Conservation (phyloP, 306 rosid genomes). For the Vigna reflexopilosa region DNA sequence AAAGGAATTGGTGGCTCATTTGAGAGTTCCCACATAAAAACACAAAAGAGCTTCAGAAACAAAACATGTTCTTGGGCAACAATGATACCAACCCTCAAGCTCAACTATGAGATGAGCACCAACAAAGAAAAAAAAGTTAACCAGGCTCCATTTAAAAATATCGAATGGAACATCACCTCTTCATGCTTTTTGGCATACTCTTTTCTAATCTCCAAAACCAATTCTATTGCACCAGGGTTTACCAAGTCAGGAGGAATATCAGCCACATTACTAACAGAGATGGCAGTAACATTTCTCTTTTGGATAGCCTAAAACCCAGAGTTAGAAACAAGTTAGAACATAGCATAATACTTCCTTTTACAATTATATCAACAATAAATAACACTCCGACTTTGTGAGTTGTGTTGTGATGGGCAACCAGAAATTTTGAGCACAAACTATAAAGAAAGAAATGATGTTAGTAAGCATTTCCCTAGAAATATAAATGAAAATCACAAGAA, state of each 20-base stretch:
- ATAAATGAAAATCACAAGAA: conserved; percentile 18
- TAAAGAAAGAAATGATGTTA: conserved; percentile 16
- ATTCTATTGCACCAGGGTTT: conserved; percentile 78
- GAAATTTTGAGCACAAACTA: conserved; percentile 8
- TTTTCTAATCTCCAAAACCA: conserved; percentile 76
- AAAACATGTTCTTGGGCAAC: conserved; percentile 13
- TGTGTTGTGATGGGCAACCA: conserved; percentile 2
- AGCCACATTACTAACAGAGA: conserved; percentile 50
- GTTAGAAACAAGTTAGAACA: conserved; percentile 29
- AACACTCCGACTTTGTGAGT: neutral
- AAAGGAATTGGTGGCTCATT: neutral
- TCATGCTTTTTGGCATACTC: conserved; percentile 86
- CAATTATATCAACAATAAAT: conserved; percentile 8
- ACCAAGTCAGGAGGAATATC: conserved; percentile 82
- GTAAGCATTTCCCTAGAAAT: neutral
- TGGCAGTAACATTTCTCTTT: conserved; percentile 56
- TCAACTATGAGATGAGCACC: conserved; percentile 22
- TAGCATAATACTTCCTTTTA: conserved; percentile 22
- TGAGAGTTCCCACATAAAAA: conserved; percentile 23
- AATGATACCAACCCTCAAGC: conserved; percentile 16
- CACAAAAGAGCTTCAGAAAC: conserved; percentile 5
- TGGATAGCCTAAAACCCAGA: conserved; percentile 64
- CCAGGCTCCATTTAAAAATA: conserved; percentile 36
- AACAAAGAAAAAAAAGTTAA: conserved; percentile 12
- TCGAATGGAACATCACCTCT: conserved; percentile 62